Conservation (phyloP, 768 basidiomycete species). For the Multifurca ochricompacta region DNA sequence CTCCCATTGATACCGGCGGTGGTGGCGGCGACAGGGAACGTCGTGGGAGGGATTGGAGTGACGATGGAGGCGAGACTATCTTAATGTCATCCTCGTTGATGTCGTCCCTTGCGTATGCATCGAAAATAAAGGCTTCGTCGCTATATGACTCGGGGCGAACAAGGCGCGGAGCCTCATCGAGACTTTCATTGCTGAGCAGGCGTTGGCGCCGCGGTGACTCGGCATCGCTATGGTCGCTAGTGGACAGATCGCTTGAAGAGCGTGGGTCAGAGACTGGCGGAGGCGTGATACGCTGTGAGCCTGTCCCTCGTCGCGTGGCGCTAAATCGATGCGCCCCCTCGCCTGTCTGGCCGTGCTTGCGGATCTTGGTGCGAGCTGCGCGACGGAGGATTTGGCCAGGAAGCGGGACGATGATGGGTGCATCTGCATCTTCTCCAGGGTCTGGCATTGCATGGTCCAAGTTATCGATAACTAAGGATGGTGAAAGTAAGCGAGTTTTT, state of each 20-base stretch:
- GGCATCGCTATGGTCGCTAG: conserved; percentile 30
- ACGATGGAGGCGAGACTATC: conserved; percentile 2
- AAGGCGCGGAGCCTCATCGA: conserved; percentile 21
- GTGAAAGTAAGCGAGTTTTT: neutral
- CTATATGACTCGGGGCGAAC: conserved; percentile 65
- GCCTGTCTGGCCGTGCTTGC: conserved; percentile 69
- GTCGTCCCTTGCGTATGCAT: conserved; percentile 67
- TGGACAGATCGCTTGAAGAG: conserved; percentile 63
- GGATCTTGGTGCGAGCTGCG: conserved; percentile 90
- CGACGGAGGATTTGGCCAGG: conserved; percentile 87
- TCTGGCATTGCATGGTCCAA: conserved; percentile 57
- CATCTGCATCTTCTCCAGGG: conserved; percentile 73
- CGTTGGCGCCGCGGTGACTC: conserved; percentile 32
- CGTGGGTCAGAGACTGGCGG: conserved; percentile 29
- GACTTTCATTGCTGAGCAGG: conserved; percentile 43
- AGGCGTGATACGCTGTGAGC: conserved; percentile 6
- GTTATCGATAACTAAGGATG: conserved; percentile 46
- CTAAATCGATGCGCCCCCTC: conserved; percentile 83
- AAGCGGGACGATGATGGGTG: conserved; percentile 84
- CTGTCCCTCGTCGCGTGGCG: conserved; percentile 38
- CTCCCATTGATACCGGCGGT: neutral
- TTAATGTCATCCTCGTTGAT: conserved; percentile 29
- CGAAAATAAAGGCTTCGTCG: conserved; percentile 77
- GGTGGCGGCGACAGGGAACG: conserved; percentile 15
- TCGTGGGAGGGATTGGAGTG: conserved; percentile 5